Percentiles rank a stretch among this genome's conserved stretches.
phyloP scores from a whole-genome alignment of 495 filamentous ascomycete species.

The Neurospora sp. region DNA sequence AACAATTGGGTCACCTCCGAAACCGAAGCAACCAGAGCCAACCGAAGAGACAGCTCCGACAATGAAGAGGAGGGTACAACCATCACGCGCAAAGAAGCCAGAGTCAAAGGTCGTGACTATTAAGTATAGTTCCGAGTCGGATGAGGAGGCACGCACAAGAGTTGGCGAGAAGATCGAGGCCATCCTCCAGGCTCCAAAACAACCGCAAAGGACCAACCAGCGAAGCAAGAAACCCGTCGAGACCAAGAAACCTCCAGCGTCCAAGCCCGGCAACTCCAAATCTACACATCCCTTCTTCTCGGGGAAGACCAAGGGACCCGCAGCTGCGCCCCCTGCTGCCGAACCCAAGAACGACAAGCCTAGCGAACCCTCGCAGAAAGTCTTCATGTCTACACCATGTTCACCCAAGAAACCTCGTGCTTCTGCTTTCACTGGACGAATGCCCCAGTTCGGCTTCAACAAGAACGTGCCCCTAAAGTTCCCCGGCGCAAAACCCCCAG shows the following conservation, averaged over 20 bases:
- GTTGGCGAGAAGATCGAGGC: conserved; percentile 26
- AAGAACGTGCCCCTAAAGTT: conserved; percentile 35
- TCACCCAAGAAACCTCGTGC: conserved; percentile 21
- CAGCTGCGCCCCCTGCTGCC: conserved; percentile 2
- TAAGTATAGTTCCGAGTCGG: conserved; percentile 23
- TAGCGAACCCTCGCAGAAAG: conserved; percentile 7
- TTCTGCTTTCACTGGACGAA: conserved; percentile 4
- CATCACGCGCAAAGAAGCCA: conserved; percentile 5
- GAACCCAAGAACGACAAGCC: conserved; percentile 11
- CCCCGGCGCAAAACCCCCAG: conserved; percentile 48
- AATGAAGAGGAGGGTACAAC: not conserved
- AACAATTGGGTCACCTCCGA: conserved; percentile 46
- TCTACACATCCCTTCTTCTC: conserved; percentile 76
- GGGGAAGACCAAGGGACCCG: conserved; percentile 27
- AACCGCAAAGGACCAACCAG: conserved; percentile 11
- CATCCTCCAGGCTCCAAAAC: conserved; percentile 16
- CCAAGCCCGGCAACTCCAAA: conserved; percentile 34
- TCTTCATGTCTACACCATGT: conserved; percentile 25
- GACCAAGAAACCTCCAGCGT: not conserved
- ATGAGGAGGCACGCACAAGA: conserved; percentile 15
- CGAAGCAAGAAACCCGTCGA: conserved; percentile 8
- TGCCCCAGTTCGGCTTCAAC: conserved; percentile 24
- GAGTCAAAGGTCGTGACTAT: conserved; percentile 20
- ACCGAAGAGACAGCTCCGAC: not conserved
- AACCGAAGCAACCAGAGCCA: conserved; percentile 11